Evolutionary conservation across 2,329 filamentous ascomycete genomes (phyloP).

Genomic region (Fusarium papillatum): DNA sequence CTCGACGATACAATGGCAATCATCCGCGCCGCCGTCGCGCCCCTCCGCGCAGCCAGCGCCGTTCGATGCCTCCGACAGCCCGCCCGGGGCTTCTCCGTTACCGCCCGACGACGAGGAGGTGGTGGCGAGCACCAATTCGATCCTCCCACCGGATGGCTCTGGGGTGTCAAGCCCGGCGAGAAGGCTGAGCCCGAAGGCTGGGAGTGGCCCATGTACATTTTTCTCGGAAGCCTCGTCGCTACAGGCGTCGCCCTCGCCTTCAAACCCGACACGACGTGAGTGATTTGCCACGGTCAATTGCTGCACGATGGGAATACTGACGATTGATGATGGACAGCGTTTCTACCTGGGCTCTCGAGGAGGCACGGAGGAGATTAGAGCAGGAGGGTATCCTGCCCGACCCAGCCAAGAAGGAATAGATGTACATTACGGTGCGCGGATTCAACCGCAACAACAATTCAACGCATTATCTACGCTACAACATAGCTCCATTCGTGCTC

Average conservation of each 20-base stretch:
- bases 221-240: conserved; percentile 82
- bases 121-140: conserved; percentile 83
- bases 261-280: conserved; percentile 99
- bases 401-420: conserved; percentile 67
- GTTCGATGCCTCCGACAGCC: conserved; percentile 54
- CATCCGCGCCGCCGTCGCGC: conserved; percentile 52
- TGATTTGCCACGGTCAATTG: conserved; percentile 49
- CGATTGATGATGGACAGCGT: conserved; percentile 72
- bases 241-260: conserved; percentile 89
- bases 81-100: conserved; percentile 59
- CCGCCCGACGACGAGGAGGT: conserved; percentile 56
- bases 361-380: conserved; percentile 95
- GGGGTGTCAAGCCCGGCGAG: conserved; percentile 93
- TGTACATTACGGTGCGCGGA: neutral
- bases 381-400: conserved; percentile 94
- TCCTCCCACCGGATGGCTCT: conserved; percentile 91
- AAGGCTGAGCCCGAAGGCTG: conserved; percentile 97
- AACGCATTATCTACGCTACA: conserved; percentile 15
- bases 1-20: conserved; percentile 49
- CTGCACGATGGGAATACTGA: conserved; percentile 34
- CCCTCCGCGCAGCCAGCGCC: conserved; percentile 53
- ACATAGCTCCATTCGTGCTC: conserved; percentile 89
- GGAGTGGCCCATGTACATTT: conserved; percentile 89
- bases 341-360: conserved; percentile 99
- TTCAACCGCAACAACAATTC: conserved; percentile 9